phyloP scores from a whole-genome alignment of 2,329 filamentous ascomycete genomes.

The Verticillium zaregamsianum region DNA sequence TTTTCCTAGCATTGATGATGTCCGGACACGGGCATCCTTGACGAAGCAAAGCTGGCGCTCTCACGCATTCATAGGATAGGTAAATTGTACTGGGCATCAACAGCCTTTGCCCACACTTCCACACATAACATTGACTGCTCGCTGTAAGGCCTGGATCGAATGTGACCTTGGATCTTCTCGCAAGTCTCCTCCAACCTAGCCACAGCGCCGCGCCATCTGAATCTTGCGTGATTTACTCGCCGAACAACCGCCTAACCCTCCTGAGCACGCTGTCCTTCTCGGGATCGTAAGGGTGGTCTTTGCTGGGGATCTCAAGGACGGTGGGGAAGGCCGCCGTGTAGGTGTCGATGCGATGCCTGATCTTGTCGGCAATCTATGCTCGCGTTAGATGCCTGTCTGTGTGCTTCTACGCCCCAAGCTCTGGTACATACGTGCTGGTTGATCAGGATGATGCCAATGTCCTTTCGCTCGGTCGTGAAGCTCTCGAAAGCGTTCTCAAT shows the following conservation, averaged over 20 bases:
- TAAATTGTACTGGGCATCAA: not conserved
- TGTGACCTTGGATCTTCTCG: not conserved
- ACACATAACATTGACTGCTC: not conserved
- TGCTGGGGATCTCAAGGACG: constrained; percentile 93
- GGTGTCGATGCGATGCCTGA: constrained; percentile 83
- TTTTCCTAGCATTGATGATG: not conserved
- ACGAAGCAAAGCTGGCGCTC: not conserved
- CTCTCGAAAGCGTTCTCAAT: constrained; percentile 89
- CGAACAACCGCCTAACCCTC: constrained; percentile 67
- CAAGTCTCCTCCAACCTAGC: not conserved
- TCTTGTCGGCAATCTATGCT: constrained; percentile 81
- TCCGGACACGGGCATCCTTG: not conserved
- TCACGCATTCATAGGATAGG: not conserved
- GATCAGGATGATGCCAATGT: constrained; percentile 94
- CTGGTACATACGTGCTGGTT: constrained; percentile 79
- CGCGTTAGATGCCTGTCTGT: constrained; percentile 14
- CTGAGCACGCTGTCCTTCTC: constrained; percentile 98
- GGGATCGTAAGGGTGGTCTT: constrained; percentile 97
- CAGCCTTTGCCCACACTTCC: not conserved
- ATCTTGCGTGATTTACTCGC: constrained; percentile 48
- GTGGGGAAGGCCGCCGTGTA: constrained; percentile 96
- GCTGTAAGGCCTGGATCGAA: not conserved
- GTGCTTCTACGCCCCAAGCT: not conserved
- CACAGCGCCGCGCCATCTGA: not conserved
- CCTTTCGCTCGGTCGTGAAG: constrained; percentile 87